A percentile compares a stretch with the other conserved stretches of the same genome.
Evolutionary conservation across 306 rosid genomes (phyloP).

Genomic region (Pyrus communis): DNA sequence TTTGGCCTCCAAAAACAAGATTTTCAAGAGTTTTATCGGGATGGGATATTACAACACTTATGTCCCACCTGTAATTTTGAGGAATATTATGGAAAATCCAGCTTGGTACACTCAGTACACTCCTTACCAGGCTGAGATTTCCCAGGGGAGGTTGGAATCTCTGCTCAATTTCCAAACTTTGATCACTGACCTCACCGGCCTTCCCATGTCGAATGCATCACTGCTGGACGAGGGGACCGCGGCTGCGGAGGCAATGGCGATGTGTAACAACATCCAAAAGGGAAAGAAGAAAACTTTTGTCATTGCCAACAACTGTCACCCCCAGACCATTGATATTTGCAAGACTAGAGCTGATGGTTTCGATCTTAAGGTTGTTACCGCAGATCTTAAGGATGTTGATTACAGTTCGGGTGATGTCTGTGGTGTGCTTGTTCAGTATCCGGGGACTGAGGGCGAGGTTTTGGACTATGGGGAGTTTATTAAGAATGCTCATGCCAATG

Average conservation of each 20-base stretch:
- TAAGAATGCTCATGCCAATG: conserved; percentile 88
- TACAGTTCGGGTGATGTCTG: conserved; percentile 87
- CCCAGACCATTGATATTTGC: conserved; percentile 87
- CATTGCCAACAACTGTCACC: conserved; percentile 82
- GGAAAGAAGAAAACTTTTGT: conserved; percentile 91
- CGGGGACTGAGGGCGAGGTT: conserved; percentile 96
- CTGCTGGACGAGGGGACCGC: conserved; percentile 99
- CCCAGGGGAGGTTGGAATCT: conserved; percentile 93
- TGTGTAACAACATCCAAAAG: conserved; percentile 81
- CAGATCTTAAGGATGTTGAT: conserved; percentile 70
- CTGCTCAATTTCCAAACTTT: conserved; percentile 80
- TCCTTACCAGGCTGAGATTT: conserved; percentile 97
- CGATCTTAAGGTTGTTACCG: conserved; percentile 61
- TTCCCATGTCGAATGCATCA: conserved; percentile 98
- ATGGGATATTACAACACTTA: conserved; percentile 93
- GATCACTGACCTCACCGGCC: conserved; percentile 85
- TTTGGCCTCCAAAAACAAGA: conserved; percentile 69
- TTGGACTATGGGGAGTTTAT: conserved; percentile 89
- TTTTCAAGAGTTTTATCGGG: conserved; percentile 75
- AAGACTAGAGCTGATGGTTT: conserved; percentile 89
- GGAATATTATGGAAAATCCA: conserved; percentile 96
- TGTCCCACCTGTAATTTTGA: conserved; percentile 91
- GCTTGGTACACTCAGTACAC: conserved; percentile 99
- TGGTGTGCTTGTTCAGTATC: conserved; percentile 97
- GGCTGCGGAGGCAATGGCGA: conserved; percentile 98